Conservation (phyloP, 371 early-diverging fungal species). For the Mortierella sp. region DNA sequence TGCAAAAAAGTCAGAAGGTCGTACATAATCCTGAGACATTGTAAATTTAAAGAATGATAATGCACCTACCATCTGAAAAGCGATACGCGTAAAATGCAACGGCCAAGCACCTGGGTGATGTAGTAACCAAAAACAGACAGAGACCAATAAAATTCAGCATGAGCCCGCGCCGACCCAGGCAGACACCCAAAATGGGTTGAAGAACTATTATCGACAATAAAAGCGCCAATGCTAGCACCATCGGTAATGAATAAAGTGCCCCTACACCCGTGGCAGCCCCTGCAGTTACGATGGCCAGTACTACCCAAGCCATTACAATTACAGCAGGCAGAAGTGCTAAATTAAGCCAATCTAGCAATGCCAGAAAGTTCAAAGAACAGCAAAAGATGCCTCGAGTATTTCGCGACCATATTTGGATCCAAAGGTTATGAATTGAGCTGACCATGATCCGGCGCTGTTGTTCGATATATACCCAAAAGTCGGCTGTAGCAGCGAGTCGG, state of each 20-base stretch:
- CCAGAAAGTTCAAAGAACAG: conserved; percentile 96
- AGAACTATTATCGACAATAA: conserved; percentile 81
- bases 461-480: conserved; percentile 82
- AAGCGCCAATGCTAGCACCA: conserved; percentile 77
- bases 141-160: conserved; percentile 90
- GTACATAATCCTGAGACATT: background rate
- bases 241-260: conserved; percentile 21
- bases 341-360: conserved; percentile 93
- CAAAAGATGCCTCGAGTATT: conserved; percentile 96
- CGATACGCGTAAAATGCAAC: conserved; percentile 95
- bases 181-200: conserved; percentile 83
- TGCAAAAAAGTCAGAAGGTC: background rate
- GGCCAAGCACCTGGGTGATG: conserved; percentile 93
- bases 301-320: conserved; percentile 54
- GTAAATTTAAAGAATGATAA: background rate
- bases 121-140: conserved; percentile 85
- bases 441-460: conserved; percentile 93
- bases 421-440: conserved; percentile 64
- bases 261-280: conserved; percentile 18
- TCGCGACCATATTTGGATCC: conserved; percentile 53
- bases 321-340: conserved; percentile 95
- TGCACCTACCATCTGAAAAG: conserved; percentile 82
- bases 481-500: conserved; percentile 88
- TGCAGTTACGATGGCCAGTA: conserved; percentile 8
- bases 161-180: conserved; percentile 41